These are phyloP conservation scores for Cyberlindnera bimundalis DNA, from an alignment of 805 yeast species.

Conservation along the genomic window DNA sequence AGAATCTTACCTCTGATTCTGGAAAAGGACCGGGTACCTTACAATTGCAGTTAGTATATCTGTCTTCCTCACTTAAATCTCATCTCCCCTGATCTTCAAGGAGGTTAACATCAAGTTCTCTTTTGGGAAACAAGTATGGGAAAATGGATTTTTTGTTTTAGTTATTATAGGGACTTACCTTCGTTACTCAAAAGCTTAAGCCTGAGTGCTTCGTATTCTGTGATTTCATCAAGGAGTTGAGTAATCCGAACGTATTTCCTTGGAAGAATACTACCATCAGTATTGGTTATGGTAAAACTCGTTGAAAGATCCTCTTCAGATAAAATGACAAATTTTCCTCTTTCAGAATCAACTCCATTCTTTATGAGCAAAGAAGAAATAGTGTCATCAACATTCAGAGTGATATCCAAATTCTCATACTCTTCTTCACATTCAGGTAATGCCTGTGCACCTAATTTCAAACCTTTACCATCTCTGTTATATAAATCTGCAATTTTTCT, in stretches of 20 bases:
- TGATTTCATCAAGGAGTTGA: conserved; percentile 20
- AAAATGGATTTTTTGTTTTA: too few species aligned
- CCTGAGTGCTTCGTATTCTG: conserved; percentile 26
- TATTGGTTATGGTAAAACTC: conserved; percentile 39
- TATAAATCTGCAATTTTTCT: conserved; percentile 25
- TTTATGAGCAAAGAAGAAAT: conserved; percentile 44
- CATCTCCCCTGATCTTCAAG: too few species aligned
- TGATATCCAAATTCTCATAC: conserved; percentile 42
- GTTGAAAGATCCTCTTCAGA: conserved; percentile 41
- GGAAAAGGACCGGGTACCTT: too few species aligned
- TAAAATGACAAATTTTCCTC: conserved; percentile 50
- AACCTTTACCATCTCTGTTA: conserved; percentile 21
- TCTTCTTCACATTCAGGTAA: conserved; percentile 36
- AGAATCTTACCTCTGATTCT: too few species aligned
- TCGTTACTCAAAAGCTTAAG: conserved; percentile 21
- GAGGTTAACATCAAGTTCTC: conserved; percentile 18
- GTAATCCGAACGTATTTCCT: conserved; percentile 25
- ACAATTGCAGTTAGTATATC: too few species aligned
- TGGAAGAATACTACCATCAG: conserved; percentile 36
- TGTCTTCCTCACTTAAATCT: conserved; percentile 5
- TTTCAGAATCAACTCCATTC: conserved; percentile 43
- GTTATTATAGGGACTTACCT: conserved; percentile 21
- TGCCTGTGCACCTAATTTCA: conserved; percentile 25
- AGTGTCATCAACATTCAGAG: conserved; percentile 37
- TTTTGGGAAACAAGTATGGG: not conserved